phyloP scores from a whole-genome alignment of 208 protist species.

The Crithidia fasciculata region DNA sequence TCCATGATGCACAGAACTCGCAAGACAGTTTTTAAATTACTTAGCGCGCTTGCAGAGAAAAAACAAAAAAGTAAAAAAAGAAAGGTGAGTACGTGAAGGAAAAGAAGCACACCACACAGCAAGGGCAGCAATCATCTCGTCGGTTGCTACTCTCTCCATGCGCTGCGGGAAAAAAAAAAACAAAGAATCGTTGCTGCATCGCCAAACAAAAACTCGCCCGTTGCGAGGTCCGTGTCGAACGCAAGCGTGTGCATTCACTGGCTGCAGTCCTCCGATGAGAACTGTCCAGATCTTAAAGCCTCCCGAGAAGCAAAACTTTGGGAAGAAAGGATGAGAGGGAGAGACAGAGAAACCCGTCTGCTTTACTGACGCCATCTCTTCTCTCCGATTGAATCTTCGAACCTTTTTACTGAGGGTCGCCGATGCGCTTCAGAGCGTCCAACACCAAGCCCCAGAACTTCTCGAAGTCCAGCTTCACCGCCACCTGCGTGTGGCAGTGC shows the following conservation, averaged over 20 bases:
- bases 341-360: too few species aligned
- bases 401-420: slow-evolving; percentile 34
- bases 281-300: neutral
- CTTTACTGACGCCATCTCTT: too few species aligned
- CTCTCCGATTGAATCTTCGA: neutral
- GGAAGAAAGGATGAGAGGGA: neutral
- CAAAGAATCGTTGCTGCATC: neutral
- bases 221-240: neutral
- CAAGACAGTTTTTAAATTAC: too few species aligned
- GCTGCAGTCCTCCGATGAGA: too few species aligned
- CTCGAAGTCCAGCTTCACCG: slow-evolving; percentile 58
- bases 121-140: neutral
- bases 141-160: neutral
- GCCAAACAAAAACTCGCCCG: neutral
- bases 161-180: neutral
- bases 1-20: too few species aligned
- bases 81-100: too few species aligned
- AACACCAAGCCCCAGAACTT: slow-evolving; percentile 78
- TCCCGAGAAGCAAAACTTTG: neutral
- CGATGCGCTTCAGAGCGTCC: slow-evolving; percentile 64
- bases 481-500: slow-evolving; percentile 69
- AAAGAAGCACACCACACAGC: too few species aligned
- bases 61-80: too few species aligned
- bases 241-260: too few species aligned
- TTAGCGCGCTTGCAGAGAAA: too few species aligned